Conservation (phyloP, 768 basidiomycete species). For the Lepiota brunneoincarnata region DNA sequence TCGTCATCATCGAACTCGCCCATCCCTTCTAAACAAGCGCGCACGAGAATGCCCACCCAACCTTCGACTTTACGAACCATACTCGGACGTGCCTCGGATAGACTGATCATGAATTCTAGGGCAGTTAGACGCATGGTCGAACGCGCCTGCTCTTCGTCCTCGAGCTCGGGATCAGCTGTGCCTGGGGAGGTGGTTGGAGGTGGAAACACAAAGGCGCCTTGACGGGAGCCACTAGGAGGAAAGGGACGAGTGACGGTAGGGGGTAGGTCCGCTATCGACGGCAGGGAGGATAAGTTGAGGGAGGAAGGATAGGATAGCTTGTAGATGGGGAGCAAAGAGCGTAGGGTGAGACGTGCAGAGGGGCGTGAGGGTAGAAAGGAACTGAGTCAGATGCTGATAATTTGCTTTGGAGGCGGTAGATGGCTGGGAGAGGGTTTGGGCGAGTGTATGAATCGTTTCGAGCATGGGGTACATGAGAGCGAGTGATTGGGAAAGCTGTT, state of each 20-base stretch:
- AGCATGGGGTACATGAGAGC: slow-evolving; percentile 70
- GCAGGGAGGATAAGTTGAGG: slow-evolving; percentile 67
- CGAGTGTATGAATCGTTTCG: slow-evolving; percentile 63
- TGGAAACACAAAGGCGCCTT: slow-evolving; percentile 40
- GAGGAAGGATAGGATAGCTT: slow-evolving; percentile 65
- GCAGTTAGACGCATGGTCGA: slow-evolving; percentile 70
- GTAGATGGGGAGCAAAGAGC: slow-evolving; percentile 74
- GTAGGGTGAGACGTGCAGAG: slow-evolving; percentile 64
- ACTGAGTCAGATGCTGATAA: slow-evolving; percentile 54
- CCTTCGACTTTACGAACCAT: slow-evolving; percentile 69
- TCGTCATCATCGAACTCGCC: slow-evolving; percentile 67
- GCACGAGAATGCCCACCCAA: slow-evolving; percentile 69
- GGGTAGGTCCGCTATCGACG: slow-evolving; percentile 46
- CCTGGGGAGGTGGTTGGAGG: slow-evolving; percentile 21
- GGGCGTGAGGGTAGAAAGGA: slow-evolving; percentile 68
- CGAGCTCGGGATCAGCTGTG: slow-evolving; percentile 36
- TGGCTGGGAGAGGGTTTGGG: slow-evolving; percentile 31
- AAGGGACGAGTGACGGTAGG: slow-evolving; percentile 48
- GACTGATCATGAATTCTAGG: slow-evolving; percentile 78
- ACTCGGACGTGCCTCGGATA: slow-evolving; percentile 70
- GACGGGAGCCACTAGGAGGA: slow-evolving; percentile 28
- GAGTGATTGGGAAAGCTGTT: slow-evolving; percentile 59
- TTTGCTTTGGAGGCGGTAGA: slow-evolving; percentile 28
- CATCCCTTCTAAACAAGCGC: slow-evolving; percentile 82
- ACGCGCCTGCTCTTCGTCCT: slow-evolving; percentile 60